phyloP scores from a whole-genome alignment of 1,139 yeast genomes.

The Candida smagusa region DNA sequence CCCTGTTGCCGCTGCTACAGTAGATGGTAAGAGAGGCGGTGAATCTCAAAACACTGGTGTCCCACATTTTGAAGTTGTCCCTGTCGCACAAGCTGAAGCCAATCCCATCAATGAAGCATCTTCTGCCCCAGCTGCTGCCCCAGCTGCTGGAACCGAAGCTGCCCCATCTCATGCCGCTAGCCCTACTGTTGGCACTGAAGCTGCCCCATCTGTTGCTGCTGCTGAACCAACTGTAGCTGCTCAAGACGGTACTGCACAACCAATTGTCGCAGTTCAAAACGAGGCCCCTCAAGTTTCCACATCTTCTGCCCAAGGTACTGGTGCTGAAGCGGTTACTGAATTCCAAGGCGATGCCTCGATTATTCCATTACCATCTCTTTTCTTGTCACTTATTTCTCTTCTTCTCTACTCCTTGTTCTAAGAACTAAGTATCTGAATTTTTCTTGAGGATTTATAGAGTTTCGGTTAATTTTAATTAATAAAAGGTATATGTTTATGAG shows the following conservation, averaged over 20 bases:
- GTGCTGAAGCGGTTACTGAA: not conserved
- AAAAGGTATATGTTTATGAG: no score
- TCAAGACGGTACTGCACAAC: not conserved
- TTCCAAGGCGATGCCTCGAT: not conserved
- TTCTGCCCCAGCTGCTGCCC: not conserved
- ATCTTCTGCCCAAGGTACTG: conserved; percentile 10
- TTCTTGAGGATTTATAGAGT: no score
- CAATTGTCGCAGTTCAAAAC: not conserved
- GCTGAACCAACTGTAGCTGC: not conserved
- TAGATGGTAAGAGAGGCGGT: not conserved
- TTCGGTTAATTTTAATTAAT: no score
- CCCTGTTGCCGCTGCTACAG: not conserved
- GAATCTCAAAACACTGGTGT: not conserved
- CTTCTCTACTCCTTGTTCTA: not conserved
- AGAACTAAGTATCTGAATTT: not conserved
- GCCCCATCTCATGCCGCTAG: not conserved
- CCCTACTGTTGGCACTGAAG: not conserved
- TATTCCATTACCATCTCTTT: conserved; percentile 5
- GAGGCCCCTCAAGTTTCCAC: not conserved
- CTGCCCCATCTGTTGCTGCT: not conserved
- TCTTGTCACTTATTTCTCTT: not conserved
- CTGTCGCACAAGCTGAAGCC: not conserved
- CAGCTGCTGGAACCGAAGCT: not conserved
- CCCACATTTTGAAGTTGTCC: not conserved
- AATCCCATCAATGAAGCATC: not conserved